Evolutionary conservation across 768 basidiomycete genomes (phyloP).

Genomic region (Phanerochaete carnosa): DNA sequence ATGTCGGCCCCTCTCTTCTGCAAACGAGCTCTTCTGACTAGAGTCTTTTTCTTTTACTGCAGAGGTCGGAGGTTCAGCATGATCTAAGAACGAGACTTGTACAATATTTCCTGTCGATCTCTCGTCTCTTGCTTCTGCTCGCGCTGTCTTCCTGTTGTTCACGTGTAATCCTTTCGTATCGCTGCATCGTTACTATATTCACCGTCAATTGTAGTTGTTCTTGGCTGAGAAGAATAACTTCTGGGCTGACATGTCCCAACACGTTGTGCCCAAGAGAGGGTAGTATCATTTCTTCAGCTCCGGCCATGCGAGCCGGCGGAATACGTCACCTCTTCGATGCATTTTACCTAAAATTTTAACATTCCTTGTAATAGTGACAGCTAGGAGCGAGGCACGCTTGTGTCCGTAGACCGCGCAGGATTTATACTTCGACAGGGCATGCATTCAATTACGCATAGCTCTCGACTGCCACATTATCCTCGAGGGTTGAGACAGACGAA

Average conservation of each 20-base stretch:
- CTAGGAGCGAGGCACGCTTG: too few relatives aligned
- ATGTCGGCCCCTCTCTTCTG: conserved; percentile 30
- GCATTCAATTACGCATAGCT: not conserved
- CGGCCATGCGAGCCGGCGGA: not conserved
- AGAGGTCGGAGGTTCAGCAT: conserved; percentile 29
- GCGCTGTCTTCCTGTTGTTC: not conserved
- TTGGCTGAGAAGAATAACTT: not conserved
- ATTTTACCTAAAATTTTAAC: not conserved
- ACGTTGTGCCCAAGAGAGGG: not conserved
- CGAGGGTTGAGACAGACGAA: not conserved
- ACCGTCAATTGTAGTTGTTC: not conserved
- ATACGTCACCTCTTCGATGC: not conserved
- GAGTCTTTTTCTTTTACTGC: not conserved
- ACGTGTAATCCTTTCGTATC: not conserved
- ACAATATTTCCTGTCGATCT: not conserved
- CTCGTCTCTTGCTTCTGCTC: conserved; percentile 2
- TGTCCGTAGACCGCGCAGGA: too few relatives aligned
- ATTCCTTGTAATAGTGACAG: not conserved
- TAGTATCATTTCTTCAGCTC: not conserved
- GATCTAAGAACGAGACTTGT: conserved; percentile 9
- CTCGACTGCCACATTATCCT: not conserved
- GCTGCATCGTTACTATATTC: not conserved
- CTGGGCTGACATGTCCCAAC: not conserved
- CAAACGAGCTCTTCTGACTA: conserved; percentile 4
- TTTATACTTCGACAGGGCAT: not conserved